Evolutionary conservation across 306 rosid species (phyloP), one percentile per base, ranked within the genome.

Genomic region (Prunus davidiana): DNA sequence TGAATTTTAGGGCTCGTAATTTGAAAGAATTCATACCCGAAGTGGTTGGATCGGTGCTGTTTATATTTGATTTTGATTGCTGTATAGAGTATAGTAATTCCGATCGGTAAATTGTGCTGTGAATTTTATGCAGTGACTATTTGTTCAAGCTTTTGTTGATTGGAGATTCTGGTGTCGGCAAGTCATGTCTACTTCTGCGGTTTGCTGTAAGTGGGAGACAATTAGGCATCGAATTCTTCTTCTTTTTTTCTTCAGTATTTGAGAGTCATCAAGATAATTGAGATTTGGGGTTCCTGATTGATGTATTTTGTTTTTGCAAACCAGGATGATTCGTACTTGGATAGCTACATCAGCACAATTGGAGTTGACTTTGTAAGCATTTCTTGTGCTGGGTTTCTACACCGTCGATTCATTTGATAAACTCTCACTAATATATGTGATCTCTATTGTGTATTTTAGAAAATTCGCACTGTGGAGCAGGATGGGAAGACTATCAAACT

Each of bases 301-400:
- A 72, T 38, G 72, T 41, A 45, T 5, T 75, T 15, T 78, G 56
- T 79, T 80, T 50, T 67, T 79, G 38, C 55, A 38, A 43, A 82
- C 49, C 88, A 96, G 99, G 99, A 96, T 78, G 98, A 96, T 86
- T 96, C 99, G 15, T 96, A 96, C 85, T 87, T 96, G 86, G 99
- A 96, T 80, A 96, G 99, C 96, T 96, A 96, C 85, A 96, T 96
- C 86, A 96, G 99, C 89, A 96, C 99, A 67, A 96, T 96, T 65
- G 99, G 99, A 68, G 99, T 96, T 78, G 99, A 96, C 85, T 96
- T 96, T 85, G 99, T 96, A 87, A 91, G 99, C 79, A 64, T 82
- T 81, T 12, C 9, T 72, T 46, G 4, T 28, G 72, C 16, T 8
- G 41, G 72, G 52, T 75, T 34, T 66, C 32, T 79, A 58, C 38